Percentiles rank a stretch among this genome's conserved stretches.
These are phyloP conservation scores for Hypomontagnella submonticulosa DNA, from an alignment of 495 filamentous ascomycete species.

Conservation along the genomic window DNA sequence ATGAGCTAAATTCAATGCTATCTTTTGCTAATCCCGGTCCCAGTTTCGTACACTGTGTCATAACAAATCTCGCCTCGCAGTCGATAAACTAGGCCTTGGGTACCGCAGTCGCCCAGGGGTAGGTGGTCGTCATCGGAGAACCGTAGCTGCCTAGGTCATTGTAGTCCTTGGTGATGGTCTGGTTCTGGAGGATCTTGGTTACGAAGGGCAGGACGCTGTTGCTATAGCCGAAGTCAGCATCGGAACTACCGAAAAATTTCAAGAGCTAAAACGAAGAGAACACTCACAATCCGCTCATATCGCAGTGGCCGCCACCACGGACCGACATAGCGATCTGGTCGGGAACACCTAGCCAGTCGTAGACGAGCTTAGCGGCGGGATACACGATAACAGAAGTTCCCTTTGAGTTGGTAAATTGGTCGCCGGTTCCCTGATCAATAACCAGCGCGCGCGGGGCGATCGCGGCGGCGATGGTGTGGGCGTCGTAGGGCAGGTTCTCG, in stretches of 20 bases:
- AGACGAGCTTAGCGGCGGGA: slow-evolving; percentile 63
- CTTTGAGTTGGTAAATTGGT: slow-evolving; percentile 63
- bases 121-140: slow-evolving; percentile 59
- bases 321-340: slow-evolving; percentile 63
- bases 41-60: slow-evolving; percentile 3
- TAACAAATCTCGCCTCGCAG: not conserved
- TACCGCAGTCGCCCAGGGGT: slow-evolving; percentile 58
- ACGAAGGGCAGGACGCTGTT: slow-evolving; percentile 63
- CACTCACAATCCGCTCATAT: slow-evolving; percentile 61
- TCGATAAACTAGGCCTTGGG: slow-evolving; percentile 43
- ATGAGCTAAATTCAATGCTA: slow-evolving; percentile 5
- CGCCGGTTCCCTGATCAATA: slow-evolving; percentile 61
- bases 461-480: slow-evolving; percentile 64
- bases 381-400: slow-evolving; percentile 61
- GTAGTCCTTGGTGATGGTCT: slow-evolving; percentile 59
- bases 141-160: slow-evolving; percentile 58
- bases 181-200: slow-evolving; percentile 60
- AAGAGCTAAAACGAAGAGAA: not conserved
- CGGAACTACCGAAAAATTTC: not conserved
- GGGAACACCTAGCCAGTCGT: slow-evolving; percentile 61
- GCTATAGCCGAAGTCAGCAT: slow-evolving; percentile 44
- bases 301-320: slow-evolving; percentile 61
- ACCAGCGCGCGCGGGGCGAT: slow-evolving; percentile 64
- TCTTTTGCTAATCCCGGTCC: slow-evolving; percentile 8
- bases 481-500: slow-evolving; percentile 62